Conservation (phyloP, 495 filamentous ascomycete genomes). For the Hypoxylon perforatum region DNA sequence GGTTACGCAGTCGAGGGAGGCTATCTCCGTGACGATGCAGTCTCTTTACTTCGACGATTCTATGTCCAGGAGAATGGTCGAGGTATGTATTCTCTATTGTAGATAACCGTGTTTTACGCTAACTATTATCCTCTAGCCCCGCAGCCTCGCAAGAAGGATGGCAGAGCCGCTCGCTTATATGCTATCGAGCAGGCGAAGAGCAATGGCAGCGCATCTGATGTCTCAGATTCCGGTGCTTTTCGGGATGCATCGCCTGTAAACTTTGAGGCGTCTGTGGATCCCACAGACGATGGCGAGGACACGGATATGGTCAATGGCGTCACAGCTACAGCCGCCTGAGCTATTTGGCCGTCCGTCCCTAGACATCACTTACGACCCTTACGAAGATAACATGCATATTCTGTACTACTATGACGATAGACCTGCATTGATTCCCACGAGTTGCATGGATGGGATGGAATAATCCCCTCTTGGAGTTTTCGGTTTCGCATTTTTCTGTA, state of each 20-base stretch:
- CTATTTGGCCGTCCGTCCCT: neutral
- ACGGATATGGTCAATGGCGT: neutral
- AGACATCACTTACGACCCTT: conserved; percentile 9
- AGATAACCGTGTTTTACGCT: conserved; percentile 1
- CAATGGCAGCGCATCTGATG: conserved; percentile 25
- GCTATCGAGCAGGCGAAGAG: conserved; percentile 50
- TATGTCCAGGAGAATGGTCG: conserved; percentile 97
- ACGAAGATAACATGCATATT: conserved; percentile 11
- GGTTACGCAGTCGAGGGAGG: conserved; percentile 83
- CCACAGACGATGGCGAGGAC: conserved; percentile 5
- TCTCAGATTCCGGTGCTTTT: conserved; percentile 29
- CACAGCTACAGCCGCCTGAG: neutral
- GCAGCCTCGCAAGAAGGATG: conserved; percentile 64
- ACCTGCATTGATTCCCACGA: conserved; percentile 30
- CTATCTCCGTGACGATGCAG: conserved; percentile 85
- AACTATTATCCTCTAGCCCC: conserved; percentile 51
- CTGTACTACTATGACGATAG: conserved; percentile 32
- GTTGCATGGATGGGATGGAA: conserved; percentile 29
- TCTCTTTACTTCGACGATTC: conserved; percentile 89
- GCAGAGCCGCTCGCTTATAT: conserved; percentile 58
- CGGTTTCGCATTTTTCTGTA: conserved; percentile 5
- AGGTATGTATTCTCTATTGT: conserved; percentile 59
- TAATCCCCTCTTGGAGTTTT: conserved; percentile 19
- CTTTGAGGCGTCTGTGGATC: conserved; percentile 14
- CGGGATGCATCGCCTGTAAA: conserved; percentile 28